Base-by-base conservation (phyloP, 2,329 filamentous ascomycete species). In the Ophiostoma novo-ulmi region DNA sequence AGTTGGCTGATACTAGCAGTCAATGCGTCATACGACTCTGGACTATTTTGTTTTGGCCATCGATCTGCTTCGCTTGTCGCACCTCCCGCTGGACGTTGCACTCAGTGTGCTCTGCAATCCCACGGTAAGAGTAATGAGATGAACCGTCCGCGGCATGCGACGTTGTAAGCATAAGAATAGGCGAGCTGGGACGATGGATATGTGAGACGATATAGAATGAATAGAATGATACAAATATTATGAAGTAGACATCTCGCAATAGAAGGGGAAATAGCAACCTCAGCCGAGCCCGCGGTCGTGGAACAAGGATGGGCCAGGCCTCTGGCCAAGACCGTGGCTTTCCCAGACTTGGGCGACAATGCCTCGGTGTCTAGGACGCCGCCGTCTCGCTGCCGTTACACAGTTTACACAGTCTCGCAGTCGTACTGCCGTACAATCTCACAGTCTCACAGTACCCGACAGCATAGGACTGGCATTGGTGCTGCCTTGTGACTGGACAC, bases 1-100 rank as follows among this genome's bases (percentile, higher is more conserved):
- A 17, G 14, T 48, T 3, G 44, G 17, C 38, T 39, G 17, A 48
- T 6, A 48, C 44, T 48, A 17, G 6, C 41, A 14, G 44, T 20
- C 44, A 48, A 48, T 48, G 44, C 44, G 31, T 48, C 44, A 20
- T 17, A 48, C 44, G 17, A 5, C 5, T 5, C 44, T 48, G 5
- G 17, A 48, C 44, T 48, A 5, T 14, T 48, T 11, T 48, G 44
- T 17, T 48, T 48, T 48, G 44, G 44, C 44, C 44, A 48, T 58
- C 52, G 52, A 58, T 58, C 52, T 58, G n/a, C 52, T 58, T 58
- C 52, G 52, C n/a, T 26, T 58, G 22, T 22, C 22, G 5, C 22
- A 58, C 17, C 52, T 58, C 52, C 52, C 52, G 52, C 52, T 26
- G n/a, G 52, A 58, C 52, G 52, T 36, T 66, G 7, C 63, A 66